Evolutionary conservation across 129 eudicot species (phyloP), one percentile per base, ranked within the genome.

Genomic region (Flaveria bidentis): DNA sequence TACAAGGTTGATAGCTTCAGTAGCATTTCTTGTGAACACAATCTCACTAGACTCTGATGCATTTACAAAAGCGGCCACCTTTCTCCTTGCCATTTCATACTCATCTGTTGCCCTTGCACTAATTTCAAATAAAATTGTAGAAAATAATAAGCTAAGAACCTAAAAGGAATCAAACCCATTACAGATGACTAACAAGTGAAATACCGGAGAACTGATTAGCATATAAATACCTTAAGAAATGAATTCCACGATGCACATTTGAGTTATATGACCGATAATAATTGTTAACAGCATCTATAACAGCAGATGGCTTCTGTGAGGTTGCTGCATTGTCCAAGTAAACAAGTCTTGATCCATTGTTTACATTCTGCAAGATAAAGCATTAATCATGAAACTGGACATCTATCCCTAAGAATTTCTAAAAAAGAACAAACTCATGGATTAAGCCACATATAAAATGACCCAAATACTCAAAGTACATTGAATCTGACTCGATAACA

Each of bases 191-290:
- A 36, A 36, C 41, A 36, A 5, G 5, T 1, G 7, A 36, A 36
- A 36, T 36, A 7, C 41, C 41, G 1, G 41, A 36, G 41, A 36
- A 7, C 41, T 36, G 41, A 57, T 45, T 69, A 56, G 52, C 65
- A 76, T 16, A 60, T 41, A 55, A 33, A 30, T 76, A 95, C 99
- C 99, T 95, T 69, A 95, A 79, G 63, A 83, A 89, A 80, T 95
- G 99, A 91, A 95, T 88, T 57, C 99, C 99, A n/a, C 97, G 97
- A 47, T 95, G 99, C 69, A 95, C 99, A 72, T 95, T 95, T 23
- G 97, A 84, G 86, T 95, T 95, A 77, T 89, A 95, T 36, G 85
- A 76, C 83, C 86, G 91, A 39, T 95, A 95, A 78, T 95, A 95
- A 66, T 85, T 78, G 75, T 77, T 85, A 76, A 91, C 81, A 49